A percentile compares a stretch with the other conserved stretches of the same genome.
Evolutionary conservation across 148 eudicot species (phyloP).

Genomic region (Mesembryanthemum crystallinum): DNA sequence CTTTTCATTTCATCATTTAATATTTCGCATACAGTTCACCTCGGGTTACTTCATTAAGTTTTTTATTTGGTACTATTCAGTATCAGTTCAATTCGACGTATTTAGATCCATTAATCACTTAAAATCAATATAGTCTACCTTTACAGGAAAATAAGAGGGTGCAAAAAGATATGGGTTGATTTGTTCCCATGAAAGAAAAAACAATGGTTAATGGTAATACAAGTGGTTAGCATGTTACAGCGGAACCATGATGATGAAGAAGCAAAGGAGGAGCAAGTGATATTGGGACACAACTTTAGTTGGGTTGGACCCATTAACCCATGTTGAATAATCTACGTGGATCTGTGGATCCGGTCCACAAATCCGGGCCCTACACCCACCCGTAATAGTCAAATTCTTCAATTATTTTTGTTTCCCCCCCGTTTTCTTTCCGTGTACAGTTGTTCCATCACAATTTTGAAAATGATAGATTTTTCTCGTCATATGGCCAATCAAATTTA

Average conservation of each 20-base stretch:
- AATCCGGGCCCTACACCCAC: constrained; percentile 15
- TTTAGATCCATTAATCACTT: too few relatives aligned
- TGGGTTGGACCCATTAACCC: constrained; percentile 21
- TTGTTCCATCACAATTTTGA: constrained; percentile 5
- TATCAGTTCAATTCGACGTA: too few relatives aligned
- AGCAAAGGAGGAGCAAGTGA: constrained; percentile 8
- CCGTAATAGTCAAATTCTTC: constrained; percentile 8
- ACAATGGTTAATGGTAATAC: background rate
- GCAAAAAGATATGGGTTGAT: constrained; percentile 1
- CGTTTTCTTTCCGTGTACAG: background rate
- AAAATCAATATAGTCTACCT: too few relatives aligned
- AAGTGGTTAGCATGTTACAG: constrained; percentile 13
- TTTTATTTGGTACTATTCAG: too few relatives aligned
- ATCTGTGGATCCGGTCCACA: constrained; percentile 16
- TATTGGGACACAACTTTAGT: constrained; percentile 15
- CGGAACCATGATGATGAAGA: constrained; percentile 12
- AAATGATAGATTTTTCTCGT: background rate
- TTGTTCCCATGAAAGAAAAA: background rate
- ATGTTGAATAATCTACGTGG: constrained; percentile 28
- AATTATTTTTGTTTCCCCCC: background rate
- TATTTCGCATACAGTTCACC: too few relatives aligned
- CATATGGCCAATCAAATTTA: background rate
- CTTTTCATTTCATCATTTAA: too few relatives aligned
- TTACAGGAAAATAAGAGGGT: background rate
- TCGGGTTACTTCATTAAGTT: too few relatives aligned